These are phyloP conservation scores for Eutrema japonicum DNA, from an alignment of 345 rosid genomes.

Conservation along the genomic window DNA sequence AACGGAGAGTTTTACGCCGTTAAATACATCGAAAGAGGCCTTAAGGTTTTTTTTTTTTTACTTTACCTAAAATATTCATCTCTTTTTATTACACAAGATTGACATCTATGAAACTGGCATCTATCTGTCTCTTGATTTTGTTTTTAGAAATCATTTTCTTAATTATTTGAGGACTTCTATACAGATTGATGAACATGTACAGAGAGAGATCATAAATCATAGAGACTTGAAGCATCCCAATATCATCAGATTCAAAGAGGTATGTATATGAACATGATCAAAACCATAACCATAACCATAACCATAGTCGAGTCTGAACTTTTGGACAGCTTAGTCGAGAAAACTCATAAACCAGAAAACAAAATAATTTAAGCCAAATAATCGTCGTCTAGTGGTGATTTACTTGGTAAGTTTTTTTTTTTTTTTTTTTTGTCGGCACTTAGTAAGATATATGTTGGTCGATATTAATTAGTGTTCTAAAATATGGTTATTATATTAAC, in stretches of 20 bases:
- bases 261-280: slow-evolving; percentile 39
- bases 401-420: no score
- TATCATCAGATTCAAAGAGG: slow-evolving; percentile 88
- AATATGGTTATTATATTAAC: background rate
- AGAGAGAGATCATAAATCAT: slow-evolving; percentile 95
- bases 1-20: slow-evolving; percentile 70
- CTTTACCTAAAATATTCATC: background rate
- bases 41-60: slow-evolving; percentile 51
- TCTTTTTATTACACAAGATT: slow-evolving; percentile 3
- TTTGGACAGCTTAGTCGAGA: background rate
- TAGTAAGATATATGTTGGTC: no score
- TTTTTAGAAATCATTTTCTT: background rate
- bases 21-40: slow-evolving; percentile 85
- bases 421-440: no score
- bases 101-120: background rate
- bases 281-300: slow-evolving; percentile 1
- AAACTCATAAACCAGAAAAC: slow-evolving; percentile 20
- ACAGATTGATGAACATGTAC: slow-evolving; percentile 94
- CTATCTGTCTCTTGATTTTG: background rate
- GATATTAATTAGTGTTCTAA: background rate
- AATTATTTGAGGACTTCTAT: slow-evolving; percentile 8
- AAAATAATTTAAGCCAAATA: background rate
- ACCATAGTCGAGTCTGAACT: background rate
- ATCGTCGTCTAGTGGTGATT: no score
- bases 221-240: slow-evolving; percentile 89